Conservation (phyloP, 345 rosid genomes). For the Citrus medica region DNA sequence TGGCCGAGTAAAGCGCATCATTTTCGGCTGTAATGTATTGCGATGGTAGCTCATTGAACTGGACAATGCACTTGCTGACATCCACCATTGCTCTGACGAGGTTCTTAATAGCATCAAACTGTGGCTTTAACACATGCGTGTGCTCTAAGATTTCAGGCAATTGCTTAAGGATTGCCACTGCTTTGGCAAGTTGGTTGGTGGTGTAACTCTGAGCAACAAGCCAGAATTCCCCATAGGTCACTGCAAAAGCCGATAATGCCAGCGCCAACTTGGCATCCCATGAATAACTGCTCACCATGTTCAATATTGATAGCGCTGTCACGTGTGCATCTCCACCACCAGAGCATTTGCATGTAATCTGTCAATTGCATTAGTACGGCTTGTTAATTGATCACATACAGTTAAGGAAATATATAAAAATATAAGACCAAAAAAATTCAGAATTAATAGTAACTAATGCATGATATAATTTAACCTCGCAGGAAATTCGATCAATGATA, state of each 20-base stretch:
- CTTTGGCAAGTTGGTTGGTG: conserved; percentile 71
- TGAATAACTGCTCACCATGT: conserved; percentile 44
- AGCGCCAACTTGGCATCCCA: conserved; percentile 88
- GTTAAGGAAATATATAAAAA: neutral
- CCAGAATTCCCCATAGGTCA: conserved; percentile 82
- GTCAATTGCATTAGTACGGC: conserved; percentile 8
- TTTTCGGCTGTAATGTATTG: conserved; percentile 44
- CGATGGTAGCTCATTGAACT: conserved; percentile 57
- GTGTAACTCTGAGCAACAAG: conserved; percentile 62
- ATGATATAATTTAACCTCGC: conserved; percentile 42
- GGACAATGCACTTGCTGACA: conserved; percentile 50
- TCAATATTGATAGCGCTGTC: conserved; percentile 51
- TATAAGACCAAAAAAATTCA: neutral
- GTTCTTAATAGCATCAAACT: conserved; percentile 44
- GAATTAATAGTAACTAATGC: neutral
- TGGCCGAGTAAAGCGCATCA: conserved; percentile 35
- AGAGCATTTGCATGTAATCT: conserved; percentile 64
- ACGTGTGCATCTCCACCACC: conserved; percentile 60
- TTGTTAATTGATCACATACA: neutral
- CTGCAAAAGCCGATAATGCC: conserved; percentile 71
- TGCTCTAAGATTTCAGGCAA: conserved; percentile 55
- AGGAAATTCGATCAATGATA: conserved; percentile 59
- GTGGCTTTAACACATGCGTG: conserved; percentile 41
- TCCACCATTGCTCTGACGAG: conserved; percentile 66
- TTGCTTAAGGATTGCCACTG: conserved; percentile 75